Evolutionary conservation across 2,329 filamentous ascomycete species (phyloP), one percentile per base, ranked within the genome.

Genomic region (Talaromyces islandicus): DNA sequence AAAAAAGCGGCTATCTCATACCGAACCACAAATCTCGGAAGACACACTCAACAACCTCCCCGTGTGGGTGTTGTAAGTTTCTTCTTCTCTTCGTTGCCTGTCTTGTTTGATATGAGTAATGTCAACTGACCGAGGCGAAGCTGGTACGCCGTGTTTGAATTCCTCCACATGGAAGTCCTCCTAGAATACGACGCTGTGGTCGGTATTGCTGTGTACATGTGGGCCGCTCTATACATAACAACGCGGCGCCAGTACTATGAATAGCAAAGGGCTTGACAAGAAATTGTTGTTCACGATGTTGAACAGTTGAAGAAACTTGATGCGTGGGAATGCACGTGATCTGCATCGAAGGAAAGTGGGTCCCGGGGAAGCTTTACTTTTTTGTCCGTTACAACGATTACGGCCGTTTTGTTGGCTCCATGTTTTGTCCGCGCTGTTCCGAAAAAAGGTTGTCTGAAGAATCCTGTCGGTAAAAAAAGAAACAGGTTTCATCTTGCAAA

Each of bases 101-200:
- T 46, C 7, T 46, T 17, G 7, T 46, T 46, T 21, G 41, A 46
- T 21, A 19, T 9, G 10, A 1, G 11, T 4, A 21, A 46, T 1
- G 9, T 46, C 9, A 35, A 11, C 19, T 46, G 19, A 46, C 43
- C 43, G 43, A 24, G 17, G 12, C 19, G 21, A 46, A 46, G 54
- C 24, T 60, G 54, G 58, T 54, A 56, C 9, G 54, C 58, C 6
- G 48, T 54, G 1, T 60, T 38, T 21, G 58, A 60, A 2, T 35
- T 30, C 35, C 14, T 60, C 6, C 14, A 21, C 32, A 17, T 60
- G 21, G 54, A 55, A 19, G 27, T 29, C 4, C 21, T 60, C 17
- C 21, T 24, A 14, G 3, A 54, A 11, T 41, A 57, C 17, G 50
- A 43, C 19, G 11, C 30, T 7, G 1, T 32, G 19, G 14, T 53